A percentile compares a stretch with the other conserved stretches of the same genome.
Evolutionary conservation across 306 rosid genomes (phyloP).

Genomic region (Neltuma alba): DNA sequence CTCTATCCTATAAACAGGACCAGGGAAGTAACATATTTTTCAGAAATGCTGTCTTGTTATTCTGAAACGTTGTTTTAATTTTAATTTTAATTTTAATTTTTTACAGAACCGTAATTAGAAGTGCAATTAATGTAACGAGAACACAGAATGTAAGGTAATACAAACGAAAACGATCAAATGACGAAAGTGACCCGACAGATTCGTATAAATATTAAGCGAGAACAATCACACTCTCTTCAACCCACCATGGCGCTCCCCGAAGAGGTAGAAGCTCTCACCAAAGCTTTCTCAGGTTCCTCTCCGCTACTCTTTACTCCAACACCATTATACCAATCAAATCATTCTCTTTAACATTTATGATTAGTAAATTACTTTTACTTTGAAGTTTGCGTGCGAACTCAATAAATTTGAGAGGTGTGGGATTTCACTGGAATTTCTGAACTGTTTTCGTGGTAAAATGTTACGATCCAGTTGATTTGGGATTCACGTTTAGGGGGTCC

Average conservation of each 20-base stretch:
- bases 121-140: neutral
- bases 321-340: neutral
- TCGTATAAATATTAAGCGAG: slow-evolving; percentile 30
- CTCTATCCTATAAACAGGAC: too few relatives aligned
- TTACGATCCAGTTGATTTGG: neutral
- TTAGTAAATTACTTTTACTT: neutral
- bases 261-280: slow-evolving; percentile 62
- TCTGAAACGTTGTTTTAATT: neutral
- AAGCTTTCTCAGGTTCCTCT: slow-evolving; percentile 81
- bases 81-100: too few relatives aligned
- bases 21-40: neutral
- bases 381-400: neutral
- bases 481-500: neutral
- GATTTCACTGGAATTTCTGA: neutral
- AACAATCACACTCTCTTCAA: neutral
- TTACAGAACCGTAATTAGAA: neutral
- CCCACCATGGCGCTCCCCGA: slow-evolving; percentile 54
- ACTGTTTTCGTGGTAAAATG: neutral
- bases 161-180: too few relatives aligned
- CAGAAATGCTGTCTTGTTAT: neutral
- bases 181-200: slow-evolving; percentile 42
- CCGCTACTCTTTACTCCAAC: neutral
- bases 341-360: neutral
- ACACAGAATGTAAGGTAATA: too few relatives aligned
- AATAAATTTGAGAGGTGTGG: neutral